A percentile compares a stretch with the other conserved stretches of the same genome.
phyloP scores from a whole-genome alignment of 768 basidiomycete species.

The Suillus weaverae region DNA sequence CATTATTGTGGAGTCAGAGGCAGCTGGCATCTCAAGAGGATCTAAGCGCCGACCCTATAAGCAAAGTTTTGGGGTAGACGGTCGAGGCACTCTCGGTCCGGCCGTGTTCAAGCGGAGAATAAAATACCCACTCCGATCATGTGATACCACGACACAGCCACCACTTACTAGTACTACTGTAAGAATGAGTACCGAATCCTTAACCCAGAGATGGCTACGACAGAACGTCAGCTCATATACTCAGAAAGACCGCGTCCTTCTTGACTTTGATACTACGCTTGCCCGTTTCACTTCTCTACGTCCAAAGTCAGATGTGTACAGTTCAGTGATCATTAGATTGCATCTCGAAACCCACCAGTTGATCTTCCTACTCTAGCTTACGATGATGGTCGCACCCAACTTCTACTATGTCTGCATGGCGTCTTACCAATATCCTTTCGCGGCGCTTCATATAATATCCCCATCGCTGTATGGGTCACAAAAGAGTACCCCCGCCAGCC shows the following conservation, averaged over 20 bases:
- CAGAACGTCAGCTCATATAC: conserved; percentile 62
- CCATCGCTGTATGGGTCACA: conserved; percentile 85
- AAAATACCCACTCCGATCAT: neutral
- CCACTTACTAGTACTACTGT: neutral
- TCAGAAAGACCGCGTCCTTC: conserved; percentile 53
- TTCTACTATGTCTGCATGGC: conserved; percentile 89
- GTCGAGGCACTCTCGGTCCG: neutral
- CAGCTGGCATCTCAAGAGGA: conserved; percentile 10
- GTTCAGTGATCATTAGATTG: conserved; percentile 32
- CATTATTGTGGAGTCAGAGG: conserved; percentile 45
- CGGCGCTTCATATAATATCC: conserved; percentile 85
- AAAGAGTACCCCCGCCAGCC: conserved; percentile 80
- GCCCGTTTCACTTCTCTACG: conserved; percentile 54
- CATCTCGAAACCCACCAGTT: conserved; percentile 16
- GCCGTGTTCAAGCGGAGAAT: neutral
- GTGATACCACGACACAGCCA: neutral
- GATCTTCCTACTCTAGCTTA: conserved; percentile 54
- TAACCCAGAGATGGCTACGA: conserved; percentile 61
- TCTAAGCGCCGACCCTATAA: conserved; percentile 21
- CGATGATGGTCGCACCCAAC: conserved; percentile 91
- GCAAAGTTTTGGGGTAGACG: conserved; percentile 3
- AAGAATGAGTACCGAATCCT: conserved; percentile 33
- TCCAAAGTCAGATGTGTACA: conserved; percentile 84
- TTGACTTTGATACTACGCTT: conserved; percentile 65
- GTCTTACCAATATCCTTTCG: conserved; percentile 86